Evolutionary conservation across 176 grass and related monocot species (phyloP), one percentile per base, ranked within the genome.

Genomic region (Aegilops umbellulata): DNA sequence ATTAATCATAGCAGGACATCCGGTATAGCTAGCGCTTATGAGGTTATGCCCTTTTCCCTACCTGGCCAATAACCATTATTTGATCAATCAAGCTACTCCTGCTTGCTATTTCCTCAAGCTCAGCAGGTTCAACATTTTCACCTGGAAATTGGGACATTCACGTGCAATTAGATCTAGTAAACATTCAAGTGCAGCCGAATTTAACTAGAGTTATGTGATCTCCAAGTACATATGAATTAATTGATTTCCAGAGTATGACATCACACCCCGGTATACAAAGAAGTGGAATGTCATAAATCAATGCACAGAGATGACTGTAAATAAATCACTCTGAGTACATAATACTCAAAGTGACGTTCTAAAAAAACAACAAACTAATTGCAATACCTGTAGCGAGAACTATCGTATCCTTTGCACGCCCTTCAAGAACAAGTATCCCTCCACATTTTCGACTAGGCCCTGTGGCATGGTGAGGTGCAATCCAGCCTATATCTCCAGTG

Each of bases 401-500:
- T 87, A 98, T 95, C 27, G 96, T 98, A 81, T 98, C 96, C 87
- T 98, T 98, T 30, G 86, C 91, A 76, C 96, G 96, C 44, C 96
- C 96, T 91, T 98, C 96, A 87, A 98, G 83, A 88, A 98, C 93
- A 92, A 95, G 57, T 88, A 95, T 91, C 76, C 96, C 96, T 86
- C 93, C 92, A 88, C 96, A 95, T 20, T 88, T 74, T 49, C 88
- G 81, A 83, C 96, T 98, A 7, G 86, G 83, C 16, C 96, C 96
- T 25, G 81, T 84, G 4, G 69, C 70, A 85, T 84, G 79, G 60
- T 46, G 86, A 80, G 93, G 93, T 55, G 60, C 88, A 89, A 95
- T 92, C 96, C 96, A 98, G 87, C 96, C 96, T 85, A 98, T 89
- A 92, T 98, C 96, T 86, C 93, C 92, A 77, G 92, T 95, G 76